Conservation (phyloP, 2,329 filamentous ascomycete genomes). For the Pseudogymnoascus sp. region DNA sequence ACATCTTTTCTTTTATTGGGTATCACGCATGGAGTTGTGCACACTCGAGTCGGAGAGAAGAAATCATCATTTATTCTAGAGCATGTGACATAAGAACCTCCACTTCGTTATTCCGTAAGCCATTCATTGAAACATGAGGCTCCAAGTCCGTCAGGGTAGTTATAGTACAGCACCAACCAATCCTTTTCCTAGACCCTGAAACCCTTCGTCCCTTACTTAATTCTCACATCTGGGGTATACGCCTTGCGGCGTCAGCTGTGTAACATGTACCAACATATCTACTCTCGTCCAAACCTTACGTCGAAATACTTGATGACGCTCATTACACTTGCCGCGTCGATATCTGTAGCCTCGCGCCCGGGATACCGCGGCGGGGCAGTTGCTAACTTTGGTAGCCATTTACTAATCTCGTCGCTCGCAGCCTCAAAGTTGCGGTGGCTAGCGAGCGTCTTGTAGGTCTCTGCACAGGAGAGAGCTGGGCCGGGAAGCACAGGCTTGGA, state of each 20-base stretch:
- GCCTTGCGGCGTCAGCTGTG: background rate
- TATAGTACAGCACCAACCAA: slow-evolving; percentile 1
- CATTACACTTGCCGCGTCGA: slow-evolving; percentile 79
- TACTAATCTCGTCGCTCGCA: slow-evolving; percentile 64
- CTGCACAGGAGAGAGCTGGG: slow-evolving; percentile 59
- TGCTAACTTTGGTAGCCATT: slow-evolving; percentile 67
- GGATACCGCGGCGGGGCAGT: slow-evolving; percentile 32
- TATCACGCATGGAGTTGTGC: background rate
- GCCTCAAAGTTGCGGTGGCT: slow-evolving; percentile 68
- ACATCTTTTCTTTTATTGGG: background rate
- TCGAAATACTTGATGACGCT: slow-evolving; percentile 77
- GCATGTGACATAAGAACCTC: slow-evolving; percentile 3
- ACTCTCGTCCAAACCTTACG: slow-evolving; percentile 53
- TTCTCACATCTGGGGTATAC: slow-evolving; percentile 1
- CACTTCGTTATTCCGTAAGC: background rate
- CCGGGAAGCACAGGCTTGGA: background rate
- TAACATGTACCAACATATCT: background rate
- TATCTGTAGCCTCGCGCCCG: slow-evolving; percentile 55
- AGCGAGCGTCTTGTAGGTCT: slow-evolving; percentile 69
- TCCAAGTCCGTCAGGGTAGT: background rate
- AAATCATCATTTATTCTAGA: slow-evolving; percentile 3
- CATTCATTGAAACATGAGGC: slow-evolving; percentile 2
- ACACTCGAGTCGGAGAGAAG: background rate
- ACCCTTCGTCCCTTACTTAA: background rate
- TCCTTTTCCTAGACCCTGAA: background rate